A percentile compares a stretch with the other conserved stretches of the same genome.
These are phyloP conservation scores for Atalantia buxifolia DNA, from an alignment of 345 rosid genomes.

Conservation along the genomic window DNA sequence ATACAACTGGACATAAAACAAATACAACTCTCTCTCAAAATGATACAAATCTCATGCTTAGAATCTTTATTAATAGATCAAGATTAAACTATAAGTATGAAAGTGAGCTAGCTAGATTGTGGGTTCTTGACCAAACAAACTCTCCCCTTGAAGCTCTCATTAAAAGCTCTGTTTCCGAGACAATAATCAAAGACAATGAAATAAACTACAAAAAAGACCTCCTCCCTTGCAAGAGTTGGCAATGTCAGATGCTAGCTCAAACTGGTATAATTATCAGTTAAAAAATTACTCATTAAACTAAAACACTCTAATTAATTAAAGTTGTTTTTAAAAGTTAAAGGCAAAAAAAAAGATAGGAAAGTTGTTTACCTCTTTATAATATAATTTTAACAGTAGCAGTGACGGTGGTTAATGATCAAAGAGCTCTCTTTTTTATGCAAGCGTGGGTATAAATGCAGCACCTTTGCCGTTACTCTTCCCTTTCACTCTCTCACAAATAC, in stretches of 20 bases:
- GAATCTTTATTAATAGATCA: background rate
- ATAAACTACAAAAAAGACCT: constrained; percentile 18
- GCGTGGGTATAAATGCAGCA: constrained; percentile 92
- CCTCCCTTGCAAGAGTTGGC: constrained; percentile 58
- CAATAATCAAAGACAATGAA: constrained; percentile 18
- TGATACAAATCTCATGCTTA: constrained; percentile 4
- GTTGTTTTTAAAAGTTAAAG: background rate
- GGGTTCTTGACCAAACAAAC: constrained; percentile 52
- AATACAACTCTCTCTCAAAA: background rate
- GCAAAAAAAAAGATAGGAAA: background rate
- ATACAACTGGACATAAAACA: background rate
- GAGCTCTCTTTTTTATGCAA: constrained; percentile 89
- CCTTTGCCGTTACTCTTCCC: constrained; percentile 37
- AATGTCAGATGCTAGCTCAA: constrained; percentile 56
- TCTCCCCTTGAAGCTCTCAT: constrained; percentile 24
- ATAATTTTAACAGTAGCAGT: constrained; percentile 48
- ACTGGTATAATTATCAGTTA: constrained; percentile 27
- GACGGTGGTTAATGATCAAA: constrained; percentile 95
- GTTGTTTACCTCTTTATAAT: constrained; percentile 2
- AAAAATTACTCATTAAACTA: constrained; percentile 13
- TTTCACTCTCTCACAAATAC: constrained; percentile 28
- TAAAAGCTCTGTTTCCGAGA: constrained; percentile 41
- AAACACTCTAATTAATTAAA: constrained; percentile 8
- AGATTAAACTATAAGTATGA: constrained; percentile 4
- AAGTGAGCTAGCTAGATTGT: constrained; percentile 37